Evolutionary conservation across 768 basidiomycete genomes (phyloP).

Genomic region (Rhizopogon vesiculosus): DNA sequence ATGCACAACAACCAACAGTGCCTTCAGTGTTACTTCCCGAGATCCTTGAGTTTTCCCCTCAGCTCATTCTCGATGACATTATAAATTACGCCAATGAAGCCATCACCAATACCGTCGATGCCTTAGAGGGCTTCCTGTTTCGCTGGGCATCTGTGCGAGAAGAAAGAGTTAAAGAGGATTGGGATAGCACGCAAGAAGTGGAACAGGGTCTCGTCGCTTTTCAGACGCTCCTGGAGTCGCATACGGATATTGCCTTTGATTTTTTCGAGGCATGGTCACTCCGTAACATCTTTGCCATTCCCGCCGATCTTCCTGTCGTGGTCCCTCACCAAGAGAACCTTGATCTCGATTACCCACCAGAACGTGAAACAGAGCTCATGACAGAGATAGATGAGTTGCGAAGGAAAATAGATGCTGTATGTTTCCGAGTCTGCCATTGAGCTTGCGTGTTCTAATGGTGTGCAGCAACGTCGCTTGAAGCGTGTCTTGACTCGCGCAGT

Average conservation of each 20-base stretch:
- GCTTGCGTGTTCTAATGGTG: not conserved
- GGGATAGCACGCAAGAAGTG: slow-evolving; percentile 64
- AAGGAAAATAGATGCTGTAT: slow-evolving; percentile 62
- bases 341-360: slow-evolving; percentile 56
- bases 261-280: slow-evolving; percentile 89
- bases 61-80: slow-evolving; percentile 81
- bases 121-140: slow-evolving; percentile 71
- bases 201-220: slow-evolving; percentile 82
- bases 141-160: slow-evolving; percentile 70
- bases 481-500: slow-evolving; percentile 52
- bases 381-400: slow-evolving; percentile 67
- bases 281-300: slow-evolving; percentile 81
- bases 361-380: slow-evolving; percentile 55
- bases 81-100: slow-evolving; percentile 80
- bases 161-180: slow-evolving; percentile 38
- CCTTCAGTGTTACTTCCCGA: slow-evolving; percentile 60
- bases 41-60: slow-evolving; percentile 79
- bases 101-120: slow-evolving; percentile 72
- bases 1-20: slow-evolving; percentile 22
- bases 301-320: slow-evolving; percentile 63
- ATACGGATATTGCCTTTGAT: slow-evolving; percentile 88
- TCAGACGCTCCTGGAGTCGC: slow-evolving; percentile 83
- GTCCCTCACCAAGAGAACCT: slow-evolving; percentile 73
- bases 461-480: slow-evolving; percentile 64
- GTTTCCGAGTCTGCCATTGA: slow-evolving; percentile 20